Evolutionary conservation across 805 yeast genomes (phyloP), one percentile per base, ranked within the genome.

Genomic region (Candida pini): DNA sequence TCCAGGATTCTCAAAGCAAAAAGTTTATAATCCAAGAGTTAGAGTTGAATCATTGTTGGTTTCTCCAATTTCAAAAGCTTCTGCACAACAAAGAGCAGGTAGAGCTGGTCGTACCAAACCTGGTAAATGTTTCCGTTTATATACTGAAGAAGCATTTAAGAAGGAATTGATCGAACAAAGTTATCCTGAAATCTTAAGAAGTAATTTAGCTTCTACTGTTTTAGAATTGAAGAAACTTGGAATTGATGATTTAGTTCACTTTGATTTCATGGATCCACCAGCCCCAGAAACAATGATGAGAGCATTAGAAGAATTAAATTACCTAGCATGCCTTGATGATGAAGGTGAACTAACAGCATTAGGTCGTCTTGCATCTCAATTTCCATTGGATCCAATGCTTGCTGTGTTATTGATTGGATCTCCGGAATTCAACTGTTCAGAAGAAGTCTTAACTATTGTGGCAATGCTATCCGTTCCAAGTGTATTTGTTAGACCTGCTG

Each of bases 261-360:
- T 90, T 55, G 98, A 92, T 59, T 90, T 92, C 56, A 90, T 90
- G 95, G 98, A 90, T 56, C 97, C 98, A 6, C 98, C 98, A 10
- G 97, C 97, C 3, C 98, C 98, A 8, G 98, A 90, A 62, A 92
- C 98, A 6, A 92, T 90, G 98, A 92, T 92, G 98, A 74, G 98
- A 58, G 97, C 97, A 0, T 67, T 90, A 43, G 98, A 90, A 60
- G 98, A 90, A 60, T 71, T 90, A 52, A 89, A 92, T 56, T 92
- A 87, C 56, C 67, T 90, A 42, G 80, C 82, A 16, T 92, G 97
- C 64, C 70, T 90, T 34, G 85, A 86, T 47, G 96, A 92, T 56
- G 90, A 87, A 30, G 98, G 97, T 41, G 81, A 82, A 35, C 64
- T 90, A 47, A 92, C 97, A 0, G 74, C 92, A 1, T 66, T 90